Base-by-base conservation (phyloP, 1,284 basidiomycete species). In the Neonothopanus nambi region DNA sequence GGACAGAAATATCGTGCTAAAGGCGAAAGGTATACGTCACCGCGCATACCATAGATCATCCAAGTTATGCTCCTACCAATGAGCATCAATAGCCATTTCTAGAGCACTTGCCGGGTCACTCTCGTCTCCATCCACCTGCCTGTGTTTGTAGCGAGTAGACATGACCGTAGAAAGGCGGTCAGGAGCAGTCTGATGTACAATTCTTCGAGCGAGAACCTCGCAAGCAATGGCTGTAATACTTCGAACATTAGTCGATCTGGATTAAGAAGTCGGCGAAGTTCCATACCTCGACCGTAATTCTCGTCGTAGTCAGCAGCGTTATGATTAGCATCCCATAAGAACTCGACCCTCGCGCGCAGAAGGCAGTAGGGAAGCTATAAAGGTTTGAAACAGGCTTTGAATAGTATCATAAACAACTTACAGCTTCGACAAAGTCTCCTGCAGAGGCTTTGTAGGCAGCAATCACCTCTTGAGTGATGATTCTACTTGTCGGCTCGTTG, bases 221-320 rank as follows among this genome's bases (percentile, higher is more conserved):
- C 94, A 96, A 2, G 94, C 89, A 28, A 80, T 78, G 42, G 89
- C 92, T 87, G 26, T 35, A 45, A n/a, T n/a, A n/a, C n/a, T 20
- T 50, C 47, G 30, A 20, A 33, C 9, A 37, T 33, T 11, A 26
- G 3, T 18, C 13, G 8, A 17, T 11, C 2, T 17, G 12, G 37
- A 35, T 37, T n/a, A 28, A 6, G 20, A 43, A 48, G 36, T 33
- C 13, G 47, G 17, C 42, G 24, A 47, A 54, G 59, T 33, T 33
- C 8, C 77, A 35, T 68, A 89, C 88, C 86, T 74, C 94, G 80
- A 58, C 87, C 84, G 36, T 81, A 64, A 61, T 93, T 93, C 73
- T 97, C 95, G 54, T 85, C 93, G 63, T 87, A 91, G 65, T 96
- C 91, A 7, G 92, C 87, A 35, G 87, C 78, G 65, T 90, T 81